These are phyloP conservation scores for Phytophthora rubi DNA, from an alignment of 352 stramenopile species.

Conservation along the genomic window DNA sequence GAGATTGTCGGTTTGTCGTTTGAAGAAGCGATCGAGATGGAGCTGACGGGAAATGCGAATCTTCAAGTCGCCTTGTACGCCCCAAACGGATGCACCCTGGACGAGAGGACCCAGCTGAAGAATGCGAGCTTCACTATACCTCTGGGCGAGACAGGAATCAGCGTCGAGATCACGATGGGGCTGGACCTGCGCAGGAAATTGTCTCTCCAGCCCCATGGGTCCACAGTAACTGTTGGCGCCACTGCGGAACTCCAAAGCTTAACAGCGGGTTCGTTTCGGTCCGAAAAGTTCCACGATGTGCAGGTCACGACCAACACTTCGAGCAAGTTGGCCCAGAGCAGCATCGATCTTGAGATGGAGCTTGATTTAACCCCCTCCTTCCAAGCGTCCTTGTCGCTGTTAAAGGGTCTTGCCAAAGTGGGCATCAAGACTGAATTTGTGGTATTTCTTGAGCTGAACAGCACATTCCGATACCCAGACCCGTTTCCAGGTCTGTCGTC, in stretches of 20 bases:
- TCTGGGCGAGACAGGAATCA: constrained; percentile 30
- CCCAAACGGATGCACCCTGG: constrained; percentile 28
- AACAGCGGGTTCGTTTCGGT: constrained; percentile 23
- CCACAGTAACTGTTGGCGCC: constrained; percentile 21
- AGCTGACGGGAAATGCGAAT: constrained; percentile 25
- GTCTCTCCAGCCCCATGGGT: constrained; percentile 31
- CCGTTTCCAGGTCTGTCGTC: constrained; percentile 27
- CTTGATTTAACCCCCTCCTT: constrained; percentile 28
- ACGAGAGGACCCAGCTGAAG: constrained; percentile 35
- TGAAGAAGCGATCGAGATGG: constrained; percentile 33
- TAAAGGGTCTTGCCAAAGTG: constrained; percentile 26
- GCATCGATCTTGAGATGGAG: constrained; percentile 29
- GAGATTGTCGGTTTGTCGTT: constrained; percentile 15
- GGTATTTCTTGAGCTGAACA: constrained; percentile 33
- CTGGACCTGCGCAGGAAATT: constrained; percentile 29
- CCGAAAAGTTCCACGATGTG: constrained; percentile 26
- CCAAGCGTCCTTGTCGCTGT: constrained; percentile 25
- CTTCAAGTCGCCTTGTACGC: constrained; percentile 30
- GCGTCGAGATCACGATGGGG: constrained; percentile 25
- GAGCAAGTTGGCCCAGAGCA: constrained; percentile 33
- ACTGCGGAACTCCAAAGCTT: constrained; percentile 19
- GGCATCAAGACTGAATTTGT: constrained; percentile 30
- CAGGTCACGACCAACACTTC: constrained; percentile 30
- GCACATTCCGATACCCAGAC: constrained; percentile 27
- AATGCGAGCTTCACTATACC: constrained; percentile 28